phyloP scores from a whole-genome alignment of 2,329 filamentous ascomycete species.

The Fusarium sp. region DNA sequence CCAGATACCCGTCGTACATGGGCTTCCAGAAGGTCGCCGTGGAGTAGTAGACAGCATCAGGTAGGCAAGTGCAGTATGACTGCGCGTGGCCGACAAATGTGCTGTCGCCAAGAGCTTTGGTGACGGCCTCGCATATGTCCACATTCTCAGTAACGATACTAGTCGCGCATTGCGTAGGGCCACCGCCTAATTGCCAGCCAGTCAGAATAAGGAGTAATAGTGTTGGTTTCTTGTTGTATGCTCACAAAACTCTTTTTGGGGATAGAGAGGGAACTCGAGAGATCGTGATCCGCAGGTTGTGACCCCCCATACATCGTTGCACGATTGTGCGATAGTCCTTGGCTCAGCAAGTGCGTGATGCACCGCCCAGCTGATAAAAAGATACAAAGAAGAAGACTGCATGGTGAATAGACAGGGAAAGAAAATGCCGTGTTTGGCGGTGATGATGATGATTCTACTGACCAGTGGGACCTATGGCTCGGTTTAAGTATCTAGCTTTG shows the following conservation, averaged over 20 bases:
- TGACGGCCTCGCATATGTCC: constrained; percentile 15
- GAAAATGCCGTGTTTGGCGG: not conserved
- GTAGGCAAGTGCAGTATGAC: constrained; percentile 13
- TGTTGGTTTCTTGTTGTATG: too few relatives aligned
- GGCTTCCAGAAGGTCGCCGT: not conserved
- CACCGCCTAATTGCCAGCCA: not conserved
- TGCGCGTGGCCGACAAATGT: constrained; percentile 1
- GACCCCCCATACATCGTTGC: not conserved
- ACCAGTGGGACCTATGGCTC: not conserved
- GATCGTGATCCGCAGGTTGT: not conserved
- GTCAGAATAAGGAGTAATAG: not conserved
- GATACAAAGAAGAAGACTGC: not conserved
- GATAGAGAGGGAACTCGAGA: not conserved
- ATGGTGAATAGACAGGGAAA: not conserved
- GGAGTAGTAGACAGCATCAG: not conserved
- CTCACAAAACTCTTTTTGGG: not conserved
- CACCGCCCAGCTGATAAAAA: not conserved
- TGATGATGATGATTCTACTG: not conserved
- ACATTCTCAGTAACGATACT: not conserved
- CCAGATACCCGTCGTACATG: constrained; percentile 5
- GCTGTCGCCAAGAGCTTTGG: constrained; percentile 3
- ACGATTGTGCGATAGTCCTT: not conserved
- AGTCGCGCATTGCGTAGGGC: not conserved
- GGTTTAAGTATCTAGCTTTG: not conserved
- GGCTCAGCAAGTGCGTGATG: not conserved